A percentile compares a stretch with the other conserved stretches of the same genome.
phyloP scores from a whole-genome alignment of 225 moss, liverwort and hornwort species.

The Ulota crispa region DNA sequence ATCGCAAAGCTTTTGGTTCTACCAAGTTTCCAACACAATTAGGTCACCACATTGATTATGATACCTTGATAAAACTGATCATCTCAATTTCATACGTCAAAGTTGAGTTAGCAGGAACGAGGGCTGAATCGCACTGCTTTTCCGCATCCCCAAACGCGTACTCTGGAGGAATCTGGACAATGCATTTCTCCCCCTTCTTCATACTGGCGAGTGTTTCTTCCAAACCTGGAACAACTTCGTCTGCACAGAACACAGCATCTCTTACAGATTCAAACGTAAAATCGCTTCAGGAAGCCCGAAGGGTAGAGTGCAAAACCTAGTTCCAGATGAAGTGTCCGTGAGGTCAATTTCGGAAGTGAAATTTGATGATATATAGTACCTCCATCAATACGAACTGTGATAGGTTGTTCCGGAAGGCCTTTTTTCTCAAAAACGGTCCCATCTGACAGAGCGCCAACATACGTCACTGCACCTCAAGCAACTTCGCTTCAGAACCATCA shows the following conservation, averaged over 20 bases:
- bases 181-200: conserved; percentile 80
- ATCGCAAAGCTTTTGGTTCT: background rate
- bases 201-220: conserved; percentile 68
- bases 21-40: background rate
- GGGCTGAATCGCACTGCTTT: conserved; percentile 40
- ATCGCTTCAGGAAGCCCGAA: background rate
- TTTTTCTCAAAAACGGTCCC: conserved; percentile 81
- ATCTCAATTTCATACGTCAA: conserved; percentile 79
- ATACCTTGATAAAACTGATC: conserved; percentile 72
- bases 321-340: background rate
- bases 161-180: conserved; percentile 63
- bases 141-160: conserved; percentile 70
- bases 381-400: conserved; percentile 68
- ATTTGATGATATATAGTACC: conserved; percentile 41
- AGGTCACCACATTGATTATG: background rate
- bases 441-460: conserved; percentile 56
- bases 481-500: background rate
- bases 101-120: conserved; percentile 76
- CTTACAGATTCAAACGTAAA: background rate
- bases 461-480: conserved; percentile 66
- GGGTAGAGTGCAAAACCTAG: background rate
- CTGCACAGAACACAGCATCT: conserved; percentile 41
- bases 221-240: conserved; percentile 70
- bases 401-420: conserved; percentile 55
- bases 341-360: background rate